Conservation (phyloP, 2,329 filamentous ascomycete species). For the Neospermospora avenae region DNA sequence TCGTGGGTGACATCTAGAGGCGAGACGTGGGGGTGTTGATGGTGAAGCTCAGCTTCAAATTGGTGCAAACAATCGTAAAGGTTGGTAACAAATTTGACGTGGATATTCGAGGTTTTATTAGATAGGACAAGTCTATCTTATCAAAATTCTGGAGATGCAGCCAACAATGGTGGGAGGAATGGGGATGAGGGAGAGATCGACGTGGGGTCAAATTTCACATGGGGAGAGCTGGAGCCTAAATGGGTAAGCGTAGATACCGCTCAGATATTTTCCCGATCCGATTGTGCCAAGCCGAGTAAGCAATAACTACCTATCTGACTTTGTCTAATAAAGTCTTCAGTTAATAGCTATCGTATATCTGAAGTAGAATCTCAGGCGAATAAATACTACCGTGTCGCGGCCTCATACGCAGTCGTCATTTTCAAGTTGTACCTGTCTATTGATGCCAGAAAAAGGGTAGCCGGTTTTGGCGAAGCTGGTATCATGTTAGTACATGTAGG, state of each 20-base stretch:
- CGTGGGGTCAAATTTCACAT: conserved; percentile 23
- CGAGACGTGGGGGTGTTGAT: neutral
- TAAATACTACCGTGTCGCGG: too few species aligned
- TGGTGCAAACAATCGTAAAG: neutral
- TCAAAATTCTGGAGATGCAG: conserved; percentile 2
- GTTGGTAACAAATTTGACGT: neutral
- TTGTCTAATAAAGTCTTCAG: too few species aligned
- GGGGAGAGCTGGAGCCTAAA: neutral
- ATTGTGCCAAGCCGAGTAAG: too few species aligned
- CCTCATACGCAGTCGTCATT: too few species aligned
- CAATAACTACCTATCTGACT: too few species aligned
- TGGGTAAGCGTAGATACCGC: neutral
- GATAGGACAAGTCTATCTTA: neutral
- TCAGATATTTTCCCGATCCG: conserved; percentile 5
- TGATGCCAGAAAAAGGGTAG: too few species aligned
- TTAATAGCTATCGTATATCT: too few species aligned
- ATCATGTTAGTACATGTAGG: too few species aligned
- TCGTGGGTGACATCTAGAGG: conserved; percentile 19
- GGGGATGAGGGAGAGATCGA: conserved; percentile 15
- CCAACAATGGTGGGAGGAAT: neutral
- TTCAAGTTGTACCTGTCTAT: too few species aligned
- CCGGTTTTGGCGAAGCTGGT: too few species aligned
- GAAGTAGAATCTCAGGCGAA: too few species aligned
- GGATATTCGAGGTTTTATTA: neutral
- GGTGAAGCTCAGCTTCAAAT: neutral